phyloP scores from a whole-genome alignment of 139 green algal species.

The Micractinium conductrix region DNA sequence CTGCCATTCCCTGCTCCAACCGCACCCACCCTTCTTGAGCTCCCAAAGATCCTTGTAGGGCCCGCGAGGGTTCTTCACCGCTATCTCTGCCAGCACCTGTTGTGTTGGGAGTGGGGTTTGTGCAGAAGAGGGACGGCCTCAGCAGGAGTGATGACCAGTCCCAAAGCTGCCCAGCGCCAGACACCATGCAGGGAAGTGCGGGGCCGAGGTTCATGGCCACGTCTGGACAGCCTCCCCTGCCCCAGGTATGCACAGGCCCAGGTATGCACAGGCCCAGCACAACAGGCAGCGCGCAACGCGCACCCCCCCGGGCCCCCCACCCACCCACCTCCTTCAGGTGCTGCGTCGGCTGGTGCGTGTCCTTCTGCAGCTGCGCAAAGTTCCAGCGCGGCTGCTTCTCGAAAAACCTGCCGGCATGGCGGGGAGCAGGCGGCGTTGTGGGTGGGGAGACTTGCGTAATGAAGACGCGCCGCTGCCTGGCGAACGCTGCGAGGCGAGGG shows the following conservation, averaged over 20 bases:
- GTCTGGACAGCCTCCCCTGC: background rate
- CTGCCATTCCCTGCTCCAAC: no score
- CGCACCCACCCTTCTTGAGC: slow-evolving; percentile 52
- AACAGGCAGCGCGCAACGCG: no score
- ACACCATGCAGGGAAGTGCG: no score
- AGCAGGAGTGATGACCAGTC: background rate
- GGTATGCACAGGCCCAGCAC: no score
- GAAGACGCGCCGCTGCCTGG: no score
- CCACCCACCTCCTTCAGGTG: slow-evolving; percentile 54
- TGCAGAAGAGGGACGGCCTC: background rate
- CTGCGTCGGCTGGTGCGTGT: slow-evolving; percentile 61
- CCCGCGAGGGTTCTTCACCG: slow-evolving; percentile 42
- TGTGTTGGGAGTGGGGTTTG: background rate
- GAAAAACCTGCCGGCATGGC: slow-evolving; percentile 55
- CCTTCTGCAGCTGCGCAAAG: slow-evolving; percentile 63
- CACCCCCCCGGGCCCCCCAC: no score
- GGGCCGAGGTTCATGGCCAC: no score
- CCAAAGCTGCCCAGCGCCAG: background rate
- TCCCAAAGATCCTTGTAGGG: slow-evolving; percentile 66
- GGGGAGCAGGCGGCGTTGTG: background rate
- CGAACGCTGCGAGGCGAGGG: no score
- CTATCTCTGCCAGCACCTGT: slow-evolving; percentile 42
- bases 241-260: background rate
- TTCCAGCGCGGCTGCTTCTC: slow-evolving; percentile 61
- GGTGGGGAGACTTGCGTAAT: background rate